phyloP scores from a whole-genome alignment of 2,329 filamentous ascomycete species.

The Trichophyton benhamiae region DNA sequence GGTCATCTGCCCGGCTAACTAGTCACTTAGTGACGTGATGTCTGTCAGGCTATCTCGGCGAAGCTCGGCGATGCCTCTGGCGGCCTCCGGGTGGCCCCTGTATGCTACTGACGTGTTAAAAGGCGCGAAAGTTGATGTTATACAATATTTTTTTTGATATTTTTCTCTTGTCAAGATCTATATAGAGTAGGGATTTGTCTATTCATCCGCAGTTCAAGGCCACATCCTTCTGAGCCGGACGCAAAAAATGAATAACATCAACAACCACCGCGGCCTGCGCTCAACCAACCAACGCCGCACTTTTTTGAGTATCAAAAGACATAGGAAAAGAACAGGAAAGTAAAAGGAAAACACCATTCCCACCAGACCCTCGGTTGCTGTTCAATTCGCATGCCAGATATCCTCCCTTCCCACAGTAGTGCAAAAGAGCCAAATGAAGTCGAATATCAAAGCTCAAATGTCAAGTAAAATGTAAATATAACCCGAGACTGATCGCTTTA shows the following conservation, averaged over 20 bases:
- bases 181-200: conserved; percentile 17
- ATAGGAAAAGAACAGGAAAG: not conserved
- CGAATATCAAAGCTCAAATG: conserved; percentile 1
- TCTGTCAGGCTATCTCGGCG: not conserved
- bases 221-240: not conserved
- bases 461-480: conserved; percentile 1
- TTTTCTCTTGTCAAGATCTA: not conserved
- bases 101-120: not conserved
- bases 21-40: too few species aligned
- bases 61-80: not conserved
- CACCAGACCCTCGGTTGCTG: conserved; percentile 2
- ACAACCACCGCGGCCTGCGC: not conserved
- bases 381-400: not conserved
- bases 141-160: conserved; percentile 4
- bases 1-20: too few species aligned
- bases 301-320: not conserved
- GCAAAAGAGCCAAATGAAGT: conserved; percentile 1
- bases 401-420: not conserved
- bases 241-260: not conserved
- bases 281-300: not conserved
- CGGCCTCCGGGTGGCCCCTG: too few species aligned
- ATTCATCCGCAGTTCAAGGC: not conserved
- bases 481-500: not conserved
- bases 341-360: not conserved
- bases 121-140: not conserved